Evolutionary conservation across 345 rosid species (phyloP).

Genomic region (Salix viminalis): DNA sequence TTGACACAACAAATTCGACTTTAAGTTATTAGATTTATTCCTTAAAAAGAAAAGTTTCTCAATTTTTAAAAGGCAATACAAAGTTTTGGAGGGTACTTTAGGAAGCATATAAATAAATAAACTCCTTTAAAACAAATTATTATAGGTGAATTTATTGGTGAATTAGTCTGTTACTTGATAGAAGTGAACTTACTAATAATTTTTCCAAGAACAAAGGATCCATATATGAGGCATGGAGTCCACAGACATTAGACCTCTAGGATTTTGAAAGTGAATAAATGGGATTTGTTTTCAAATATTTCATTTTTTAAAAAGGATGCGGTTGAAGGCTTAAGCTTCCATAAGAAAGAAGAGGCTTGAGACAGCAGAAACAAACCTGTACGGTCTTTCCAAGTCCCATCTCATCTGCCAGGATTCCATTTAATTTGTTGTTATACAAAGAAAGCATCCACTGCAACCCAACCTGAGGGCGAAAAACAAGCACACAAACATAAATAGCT

Average conservation of each 20-base stretch:
- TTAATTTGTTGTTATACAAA: slow-evolving; percentile 90
- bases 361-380: slow-evolving; percentile 51
- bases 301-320: not conserved
- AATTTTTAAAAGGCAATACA: not conserved
- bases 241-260: too few relatives aligned
- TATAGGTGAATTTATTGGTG: not conserved
- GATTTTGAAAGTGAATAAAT: not conserved
- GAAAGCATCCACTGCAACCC: slow-evolving; percentile 99
- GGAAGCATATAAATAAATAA: not conserved
- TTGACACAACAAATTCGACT: not conserved
- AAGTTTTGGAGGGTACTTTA: not conserved
- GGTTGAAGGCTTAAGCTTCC: not conserved
- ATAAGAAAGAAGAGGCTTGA: not conserved
- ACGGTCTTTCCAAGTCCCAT: slow-evolving; percentile 99
- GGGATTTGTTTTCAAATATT: not conserved
- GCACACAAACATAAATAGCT: slow-evolving; percentile 8
- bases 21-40: not conserved
- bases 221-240: not conserved
- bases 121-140: not conserved
- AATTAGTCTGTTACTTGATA: not conserved
- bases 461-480: slow-evolving; percentile 49
- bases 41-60: not conserved
- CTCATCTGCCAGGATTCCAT: slow-evolving; percentile 99
- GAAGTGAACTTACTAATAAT: not conserved
- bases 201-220: not conserved